Evolutionary conservation across 1,284 basidiomycete genomes (phyloP).

Genomic region (Pyrrhoderma lamaoense): DNA sequence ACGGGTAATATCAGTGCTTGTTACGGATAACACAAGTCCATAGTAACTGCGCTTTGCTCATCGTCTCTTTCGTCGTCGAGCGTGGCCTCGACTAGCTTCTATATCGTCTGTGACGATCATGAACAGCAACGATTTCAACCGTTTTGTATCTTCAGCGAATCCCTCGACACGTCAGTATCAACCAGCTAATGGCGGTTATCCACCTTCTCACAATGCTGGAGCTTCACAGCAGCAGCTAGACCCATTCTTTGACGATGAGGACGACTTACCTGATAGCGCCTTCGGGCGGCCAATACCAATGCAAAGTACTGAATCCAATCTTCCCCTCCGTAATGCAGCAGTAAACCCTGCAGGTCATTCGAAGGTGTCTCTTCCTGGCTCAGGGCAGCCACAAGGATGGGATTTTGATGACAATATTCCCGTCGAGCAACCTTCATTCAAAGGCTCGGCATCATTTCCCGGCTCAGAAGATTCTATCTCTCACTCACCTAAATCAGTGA

Average conservation of each 20-base stretch:
- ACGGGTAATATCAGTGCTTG: not conserved
- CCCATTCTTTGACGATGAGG: constrained; percentile 79
- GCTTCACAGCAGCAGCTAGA: constrained; percentile 49
- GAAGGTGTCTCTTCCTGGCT: constrained; percentile 33
- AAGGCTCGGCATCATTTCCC: constrained; percentile 38
- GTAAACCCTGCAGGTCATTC: constrained; percentile 57
- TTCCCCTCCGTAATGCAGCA: constrained; percentile 50
- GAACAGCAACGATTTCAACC: constrained; percentile 63
- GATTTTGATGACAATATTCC: constrained; percentile 58
- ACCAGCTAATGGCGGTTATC: constrained; percentile 46
- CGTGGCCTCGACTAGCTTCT: not conserved
- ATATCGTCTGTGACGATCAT: constrained; percentile 27
- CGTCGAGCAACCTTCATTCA: constrained; percentile 34
- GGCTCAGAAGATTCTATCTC: constrained; percentile 23
- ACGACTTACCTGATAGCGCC: constrained; percentile 56
- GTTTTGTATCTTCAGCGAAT: constrained; percentile 65
- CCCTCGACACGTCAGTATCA: constrained; percentile 55
- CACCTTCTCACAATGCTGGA: constrained; percentile 34
- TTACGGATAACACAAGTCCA: too few species aligned
- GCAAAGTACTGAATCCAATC: constrained; percentile 64
- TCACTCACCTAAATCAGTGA: constrained; percentile 26
- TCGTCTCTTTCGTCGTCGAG: not conserved
- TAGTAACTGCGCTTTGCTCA: not conserved
- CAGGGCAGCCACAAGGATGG: constrained; percentile 57
- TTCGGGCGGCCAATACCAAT: constrained; percentile 51